Percentiles rank a stretch among this genome's conserved stretches.
phyloP scores from a whole-genome alignment of 768 basidiomycete species.

The Tubosaeta sp. region DNA sequence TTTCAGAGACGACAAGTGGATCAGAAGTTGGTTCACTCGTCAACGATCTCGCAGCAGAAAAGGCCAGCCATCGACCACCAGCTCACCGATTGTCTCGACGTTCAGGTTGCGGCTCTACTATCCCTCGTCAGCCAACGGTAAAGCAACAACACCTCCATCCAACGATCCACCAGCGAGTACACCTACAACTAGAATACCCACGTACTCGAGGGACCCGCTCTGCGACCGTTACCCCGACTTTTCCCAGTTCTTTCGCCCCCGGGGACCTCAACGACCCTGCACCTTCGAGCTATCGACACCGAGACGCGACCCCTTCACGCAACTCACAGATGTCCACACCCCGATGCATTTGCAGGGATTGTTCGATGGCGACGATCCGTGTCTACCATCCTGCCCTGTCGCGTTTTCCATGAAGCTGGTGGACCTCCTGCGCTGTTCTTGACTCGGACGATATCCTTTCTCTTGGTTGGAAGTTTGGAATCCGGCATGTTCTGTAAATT shows the following conservation, averaged over 20 bases:
- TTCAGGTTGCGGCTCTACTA: conserved; percentile 12
- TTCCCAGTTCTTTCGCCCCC: conserved; percentile 27
- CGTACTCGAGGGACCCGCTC: conserved; percentile 31
- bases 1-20: conserved; percentile 26
- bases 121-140: not conserved
- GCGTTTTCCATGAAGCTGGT: conserved; percentile 17
- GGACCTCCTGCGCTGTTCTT: conserved; percentile 10
- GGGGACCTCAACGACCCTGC: conserved; percentile 8
- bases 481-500: conserved; percentile 9
- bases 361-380: too few relatives aligned
- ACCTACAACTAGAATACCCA: conserved; percentile 1
- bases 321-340: not conserved
- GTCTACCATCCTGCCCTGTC: conserved; percentile 14
- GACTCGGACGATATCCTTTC: not conserved
- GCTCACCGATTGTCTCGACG: conserved; percentile 1
- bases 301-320: too few relatives aligned
- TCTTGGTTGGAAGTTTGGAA: not conserved
- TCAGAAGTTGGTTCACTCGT: conserved; percentile 29
- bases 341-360: not conserved
- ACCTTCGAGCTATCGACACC: not conserved
- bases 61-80: not conserved
- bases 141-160: not conserved
- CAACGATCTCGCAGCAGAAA: conserved; percentile 21
- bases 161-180: not conserved
- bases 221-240: conserved; percentile 31